phyloP scores from a whole-genome alignment of 2,329 filamentous ascomycete species.

The Cordyceps cateniannulata region DNA sequence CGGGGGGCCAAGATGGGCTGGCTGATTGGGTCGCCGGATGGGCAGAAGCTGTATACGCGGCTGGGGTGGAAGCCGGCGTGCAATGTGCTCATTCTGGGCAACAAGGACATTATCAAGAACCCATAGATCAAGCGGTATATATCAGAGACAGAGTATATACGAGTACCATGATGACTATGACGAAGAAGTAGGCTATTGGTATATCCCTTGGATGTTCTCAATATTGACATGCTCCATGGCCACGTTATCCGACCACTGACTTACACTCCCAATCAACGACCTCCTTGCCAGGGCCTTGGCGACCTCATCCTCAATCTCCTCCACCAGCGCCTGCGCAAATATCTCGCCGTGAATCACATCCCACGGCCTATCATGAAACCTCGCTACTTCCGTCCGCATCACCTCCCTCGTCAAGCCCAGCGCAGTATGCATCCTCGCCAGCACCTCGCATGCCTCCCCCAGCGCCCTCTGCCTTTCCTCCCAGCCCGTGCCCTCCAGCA shows the following conservation, averaged over 20 bases:
- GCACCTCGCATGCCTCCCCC: neutral
- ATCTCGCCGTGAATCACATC: conserved; percentile 4
- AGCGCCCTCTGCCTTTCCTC: conserved; percentile 1
- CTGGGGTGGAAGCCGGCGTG: conserved; percentile 17
- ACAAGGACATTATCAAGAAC: neutral
- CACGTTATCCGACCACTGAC: conserved; percentile 3
- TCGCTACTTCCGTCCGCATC: neutral
- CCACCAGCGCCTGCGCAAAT: neutral
- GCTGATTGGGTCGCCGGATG: conserved; percentile 5
- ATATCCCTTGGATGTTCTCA: neutral
- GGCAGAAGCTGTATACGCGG: neutral
- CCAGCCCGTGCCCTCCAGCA: neutral
- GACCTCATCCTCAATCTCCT: neutral
- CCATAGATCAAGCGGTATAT: neutral
- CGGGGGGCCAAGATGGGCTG: conserved; percentile 3
- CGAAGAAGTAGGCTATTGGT: neutral
- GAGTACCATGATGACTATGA: neutral
- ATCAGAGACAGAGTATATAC: no score
- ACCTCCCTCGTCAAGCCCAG: neutral
- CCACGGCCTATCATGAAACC: neutral
- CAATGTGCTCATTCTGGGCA: neutral
- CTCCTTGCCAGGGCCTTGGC: neutral
- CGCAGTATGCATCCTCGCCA: conserved; percentile 8
- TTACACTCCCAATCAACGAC: neutral
- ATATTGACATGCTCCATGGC: neutral